Base-by-base conservation (phyloP, 208 protist genomes). In the Crithidia expoeki region DNA sequence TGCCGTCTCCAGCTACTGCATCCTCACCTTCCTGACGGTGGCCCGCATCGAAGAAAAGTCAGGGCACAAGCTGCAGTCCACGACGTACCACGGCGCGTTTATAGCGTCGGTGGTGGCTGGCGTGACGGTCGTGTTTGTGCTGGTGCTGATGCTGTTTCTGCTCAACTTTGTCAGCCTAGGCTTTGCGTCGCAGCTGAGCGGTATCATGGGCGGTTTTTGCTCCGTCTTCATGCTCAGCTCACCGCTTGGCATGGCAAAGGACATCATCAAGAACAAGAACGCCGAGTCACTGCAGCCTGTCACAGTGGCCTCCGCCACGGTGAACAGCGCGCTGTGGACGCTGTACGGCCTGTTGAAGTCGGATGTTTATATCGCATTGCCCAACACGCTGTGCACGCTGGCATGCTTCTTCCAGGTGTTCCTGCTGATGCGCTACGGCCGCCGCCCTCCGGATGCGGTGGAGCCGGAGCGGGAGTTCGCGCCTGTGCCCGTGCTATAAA, bases 151-250 rank as follows among this genome's bases (percentile, higher is more conserved):
- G 30, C 19, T 83, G 17, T 70, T 67, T 21, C 72, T 91, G 10
- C 32, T 65, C 25, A 84, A 69, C 47, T 77, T 52, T 17, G 58
- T 69, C 10, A 73, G 42, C 21, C 42, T 52, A n/a, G 40, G 17
- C 32, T 58, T 71, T 32, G 59, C 80, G 1, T 50, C 53, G 32
- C 58, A 75, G 53, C 25, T 91, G 25, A 83, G 75, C 53, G 86
- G 83, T 52, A 34, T 89, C 53, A 68, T 76, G 42, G 83, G 78
- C 4, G 84, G 82, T 19, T 85, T 63, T 52, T 76, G 71, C 49
- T 81, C 72, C 33, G 80, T 92, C 11, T 76, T 87, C 55, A 92
- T 92, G 86, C 73, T 92, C 10, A 85, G 80, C 55, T 92, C 86
- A 1, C 86, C 86, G 19, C 78, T 92, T 2, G 80, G 67, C 2